Evolutionary conservation across 345 rosid genomes (phyloP), one percentile per base, ranked within the genome.

Genomic region (Rhizophora mangle): DNA sequence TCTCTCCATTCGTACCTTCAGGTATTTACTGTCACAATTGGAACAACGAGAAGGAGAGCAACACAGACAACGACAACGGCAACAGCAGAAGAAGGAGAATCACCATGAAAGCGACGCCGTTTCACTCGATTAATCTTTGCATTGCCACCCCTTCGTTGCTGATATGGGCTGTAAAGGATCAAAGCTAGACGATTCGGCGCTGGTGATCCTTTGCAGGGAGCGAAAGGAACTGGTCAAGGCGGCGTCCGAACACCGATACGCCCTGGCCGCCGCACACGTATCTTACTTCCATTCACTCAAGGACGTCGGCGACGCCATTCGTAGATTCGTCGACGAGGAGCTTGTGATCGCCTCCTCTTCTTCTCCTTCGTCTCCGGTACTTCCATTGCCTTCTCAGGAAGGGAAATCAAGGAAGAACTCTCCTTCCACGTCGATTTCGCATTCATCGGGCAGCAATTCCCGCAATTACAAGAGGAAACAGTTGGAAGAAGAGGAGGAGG

Each of bases 101-200:
- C 80, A 62, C 58, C 65, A 71, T 71, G 74, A 70, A 27, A 51
- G 7, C 60, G 15, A 46, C 24, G 15, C 29, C 19, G 11, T 64
- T 49, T 60, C 60, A 21, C 34, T 52, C 29, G 20, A 30, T 52
- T 65, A 39, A 22, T 39, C n/a, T 37, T 24, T 3, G 3, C 39
- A 51, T 24, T 18, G 18, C 11, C 19, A 1, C 20, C 51, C 15
- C 21, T 62, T 2, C 22, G 22, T 24, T 59, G 7, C 60, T 63
- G 66, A 36, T 60, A 92, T 94, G 98, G 98, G 98, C 79, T 94
- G 98, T 75, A 94, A 91, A 78, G 91, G 81, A 59, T 94, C 98
- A 80, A 94, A 94, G 67, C 85, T 83, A 27, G 98, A 91, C 65
- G 87, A 91, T 66, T 81, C 85, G 68, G 82, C 88, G 49, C 82